Base-by-base conservation (phyloP, 805 yeast genomes). In the Suhomyces prunicola region DNA sequence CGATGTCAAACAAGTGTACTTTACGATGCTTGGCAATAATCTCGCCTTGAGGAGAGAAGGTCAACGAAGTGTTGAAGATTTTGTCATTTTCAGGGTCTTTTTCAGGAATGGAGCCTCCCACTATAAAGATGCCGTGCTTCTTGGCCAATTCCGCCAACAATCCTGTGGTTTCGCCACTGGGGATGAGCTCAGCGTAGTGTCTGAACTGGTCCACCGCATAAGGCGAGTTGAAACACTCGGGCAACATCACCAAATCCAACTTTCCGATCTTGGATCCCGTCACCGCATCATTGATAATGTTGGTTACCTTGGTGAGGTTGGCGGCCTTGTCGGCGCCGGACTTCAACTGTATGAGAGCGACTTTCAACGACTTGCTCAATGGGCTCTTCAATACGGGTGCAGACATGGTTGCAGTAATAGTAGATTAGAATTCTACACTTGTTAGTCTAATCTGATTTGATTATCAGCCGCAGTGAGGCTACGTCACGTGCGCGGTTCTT, bases 141-240 rank as follows among this genome's bases (percentile, higher is more conserved):
- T 76, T 77, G n/a, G 98, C 97, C 58, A 90, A 67, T 0, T 68
- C 64, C 0, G 90, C 75, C 48, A 93, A 71, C 48, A 88, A 80
- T 50, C 68, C 59, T 3, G 93, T 84, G 4, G 85, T 78, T 54
- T 83, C 85, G 5, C 96, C 96, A 1, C 73, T 67, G 5, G 96
- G 96, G 44, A 94, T 88, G n/a, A 69, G 60, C 68, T 94, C 99
- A 3, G 97, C 92, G 66, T 94, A 93, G 54, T 89, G 85, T 5
- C 88, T 82, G 70, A 94, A 94, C 56, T 92, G 87, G 54, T 82
- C 82, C 27, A 90, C 96, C 0, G 96, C 83, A 66, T 94, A 94
- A 2, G 98, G 98, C 1, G 97, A 89, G 68, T 93, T 94, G 81
- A 92, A 93, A 73, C 97, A 91, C 72, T 94, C 98, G 7, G 99